Base-by-base conservation (phyloP, 164 flowering plant species). In the Cinnamomum chago region DNA sequence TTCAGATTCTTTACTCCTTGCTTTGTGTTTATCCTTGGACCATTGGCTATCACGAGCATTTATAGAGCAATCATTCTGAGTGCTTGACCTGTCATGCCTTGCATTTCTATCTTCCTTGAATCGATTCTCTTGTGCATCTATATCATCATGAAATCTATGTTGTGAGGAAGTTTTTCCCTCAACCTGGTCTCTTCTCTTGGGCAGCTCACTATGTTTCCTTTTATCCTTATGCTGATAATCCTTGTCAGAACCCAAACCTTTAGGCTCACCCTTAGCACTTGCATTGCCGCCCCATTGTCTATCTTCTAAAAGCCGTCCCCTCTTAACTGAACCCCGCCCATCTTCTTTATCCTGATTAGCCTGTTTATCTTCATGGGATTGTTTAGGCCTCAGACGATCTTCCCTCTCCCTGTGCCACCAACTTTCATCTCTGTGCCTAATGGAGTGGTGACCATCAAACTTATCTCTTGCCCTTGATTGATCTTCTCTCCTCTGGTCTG, bases 81-180 rank as follows among this genome's bases (percentile, higher is more conserved):
- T 24, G 62, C 86, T 79, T 74, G 90, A 80, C 76, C 86, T 91
- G 58, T 91, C 98, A 75, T 81, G 88, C 82, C 90, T 88, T 50
- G 84, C 81, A 83, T 85, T 87, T 77, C 84, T 90, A 25, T 88
- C 95, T 78, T 88, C 47, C 47, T 40, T 40, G 47, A 74, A 28
- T 67, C 81, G 90, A 77, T 79, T 83, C 62, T 85, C 90, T 47
- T 86, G 88, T 9, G 83, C 72, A 86, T 85, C 77, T 50, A 69
- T 78, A 85, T 89, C 93, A 58, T 91, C 98, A 74, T 85, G 92
- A 33, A 86, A 92, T 83, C 88, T 83, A 58, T 82, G 88, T 71
- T 81, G 89, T n/a, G 81, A 77, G 66, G 60, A 71, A 74, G 73
- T 80, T 68, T 81, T 93, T 81, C 84, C 91, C 70, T 89, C 97